Evolutionary conservation across 169 alveolate species (phyloP).

Genomic region (Cryptosporidium tyzzeri): DNA sequence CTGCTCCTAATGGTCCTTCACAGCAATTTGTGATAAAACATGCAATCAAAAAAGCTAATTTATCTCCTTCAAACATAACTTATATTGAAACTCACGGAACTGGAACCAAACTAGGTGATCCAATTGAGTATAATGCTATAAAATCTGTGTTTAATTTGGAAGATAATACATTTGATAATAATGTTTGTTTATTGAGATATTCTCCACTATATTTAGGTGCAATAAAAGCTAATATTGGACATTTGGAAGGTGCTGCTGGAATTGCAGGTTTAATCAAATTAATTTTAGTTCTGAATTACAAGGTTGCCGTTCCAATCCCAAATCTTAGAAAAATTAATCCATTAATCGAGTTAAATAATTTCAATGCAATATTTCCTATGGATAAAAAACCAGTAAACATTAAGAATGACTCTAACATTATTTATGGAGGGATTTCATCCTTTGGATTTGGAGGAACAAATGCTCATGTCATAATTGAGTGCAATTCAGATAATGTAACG

Average conservation of each 20-base stretch:
- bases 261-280: conserved; percentile 73
- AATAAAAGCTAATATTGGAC: conserved; percentile 77
- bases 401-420: conserved; percentile 14
- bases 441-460: conserved; percentile 76
- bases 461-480: conserved; percentile 67
- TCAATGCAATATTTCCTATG: conserved; percentile 24
- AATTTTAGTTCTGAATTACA: conserved; percentile 27
- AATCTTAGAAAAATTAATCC: conserved; percentile 44
- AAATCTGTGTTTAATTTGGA: conserved; percentile 50
- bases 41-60: conserved; percentile 42
- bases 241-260: conserved; percentile 79
- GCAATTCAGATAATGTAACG: background rate
- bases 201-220: conserved; percentile 69
- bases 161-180: background rate
- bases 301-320: conserved; percentile 68
- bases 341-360: conserved; percentile 31
- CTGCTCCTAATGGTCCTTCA: conserved; percentile 74
- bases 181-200: conserved; percentile 13
- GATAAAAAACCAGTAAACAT: conserved; percentile 4
- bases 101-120: conserved; percentile 72
- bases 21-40: conserved; percentile 48
- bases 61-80: conserved; percentile 29
- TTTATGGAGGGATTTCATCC: conserved; percentile 61
- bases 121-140: conserved; percentile 71
- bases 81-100: conserved; percentile 70